Evolutionary conservation across 371 early-diverging fungal genomes (phyloP).

Genomic region (Coemansia sp.): DNA sequence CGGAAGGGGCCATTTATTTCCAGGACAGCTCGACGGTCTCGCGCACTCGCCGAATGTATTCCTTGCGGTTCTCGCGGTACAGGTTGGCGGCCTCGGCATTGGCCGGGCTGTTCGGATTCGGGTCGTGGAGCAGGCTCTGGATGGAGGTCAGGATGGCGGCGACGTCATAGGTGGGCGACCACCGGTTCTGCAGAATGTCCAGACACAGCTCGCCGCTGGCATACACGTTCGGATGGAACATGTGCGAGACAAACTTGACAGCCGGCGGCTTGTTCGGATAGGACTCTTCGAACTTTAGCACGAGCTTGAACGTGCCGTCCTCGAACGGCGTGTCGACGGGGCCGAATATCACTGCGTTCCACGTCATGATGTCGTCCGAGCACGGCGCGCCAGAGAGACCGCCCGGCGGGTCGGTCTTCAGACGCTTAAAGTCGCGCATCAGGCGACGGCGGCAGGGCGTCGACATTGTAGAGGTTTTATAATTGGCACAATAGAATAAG

Average conservation of each 20-base stretch:
- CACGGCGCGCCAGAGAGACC: slow-evolving; percentile 90
- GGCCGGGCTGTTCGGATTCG: slow-evolving; percentile 98
- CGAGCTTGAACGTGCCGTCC: slow-evolving; percentile 98
- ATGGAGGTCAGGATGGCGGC: slow-evolving; percentile 96
- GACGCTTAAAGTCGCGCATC: slow-evolving; percentile 96
- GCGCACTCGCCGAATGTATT: slow-evolving; percentile 90
- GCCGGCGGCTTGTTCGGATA: slow-evolving; percentile 99
- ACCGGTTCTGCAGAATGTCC: slow-evolving; percentile 98
- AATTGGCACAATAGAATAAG: background rate
- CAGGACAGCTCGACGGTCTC: slow-evolving; percentile 95
- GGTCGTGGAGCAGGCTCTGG: slow-evolving; percentile 97
- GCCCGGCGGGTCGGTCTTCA: slow-evolving; percentile 94
- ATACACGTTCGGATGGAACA: slow-evolving; percentile 99
- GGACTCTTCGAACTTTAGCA: slow-evolving; percentile 94
- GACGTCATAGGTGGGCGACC: slow-evolving; percentile 97
- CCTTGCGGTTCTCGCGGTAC: slow-evolving; percentile 89
- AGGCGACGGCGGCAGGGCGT: slow-evolving; percentile 84
- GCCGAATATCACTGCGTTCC: slow-evolving; percentile 99
- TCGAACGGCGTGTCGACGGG: slow-evolving; percentile 99
- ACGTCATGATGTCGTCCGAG: slow-evolving; percentile 91
- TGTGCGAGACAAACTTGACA: slow-evolving; percentile 94
- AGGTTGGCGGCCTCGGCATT: slow-evolving; percentile 98
- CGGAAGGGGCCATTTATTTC: slow-evolving; percentile 38
- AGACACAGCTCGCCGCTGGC: slow-evolving; percentile 98
- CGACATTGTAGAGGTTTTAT: slow-evolving; percentile 59